Evolutionary conservation across 1,139 yeast genomes (phyloP).

Genomic region (Sugiyamaella paludigena): DNA sequence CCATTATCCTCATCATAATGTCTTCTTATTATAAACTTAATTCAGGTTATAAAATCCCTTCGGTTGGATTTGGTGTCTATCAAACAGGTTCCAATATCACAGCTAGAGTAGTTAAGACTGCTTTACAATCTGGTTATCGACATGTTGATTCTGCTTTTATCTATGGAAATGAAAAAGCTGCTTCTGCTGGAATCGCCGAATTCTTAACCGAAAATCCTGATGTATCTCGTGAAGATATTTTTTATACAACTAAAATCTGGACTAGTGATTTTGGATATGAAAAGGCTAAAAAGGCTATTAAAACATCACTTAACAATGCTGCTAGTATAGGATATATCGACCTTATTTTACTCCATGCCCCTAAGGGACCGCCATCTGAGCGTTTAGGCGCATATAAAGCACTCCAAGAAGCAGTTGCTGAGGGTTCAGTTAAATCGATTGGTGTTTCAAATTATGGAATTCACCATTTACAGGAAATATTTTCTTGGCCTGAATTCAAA

Average conservation of each 20-base stretch:
- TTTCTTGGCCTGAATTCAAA: constrained; percentile 51
- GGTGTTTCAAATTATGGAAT: constrained; percentile 83
- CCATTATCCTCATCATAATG: too few species aligned
- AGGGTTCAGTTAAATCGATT: constrained; percentile 48
- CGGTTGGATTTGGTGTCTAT: constrained; percentile 61
- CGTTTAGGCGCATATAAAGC: constrained; percentile 19
- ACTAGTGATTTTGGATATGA: constrained; percentile 53
- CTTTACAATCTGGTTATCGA: constrained; percentile 48
- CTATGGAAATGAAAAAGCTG: constrained; percentile 54
- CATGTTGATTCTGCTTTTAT: constrained; percentile 61
- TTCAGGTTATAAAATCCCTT: constrained; percentile 47
- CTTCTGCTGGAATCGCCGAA: constrained; percentile 53
- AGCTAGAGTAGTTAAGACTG: constrained; percentile 46
- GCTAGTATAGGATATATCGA: constrained; percentile 72
- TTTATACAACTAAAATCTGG: constrained; percentile 55
- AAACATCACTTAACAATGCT: constrained; percentile 59
- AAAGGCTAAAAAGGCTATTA: constrained; percentile 55
- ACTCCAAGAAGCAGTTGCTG: constrained; percentile 19
- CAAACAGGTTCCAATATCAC: constrained; percentile 45
- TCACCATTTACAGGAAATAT: constrained; percentile 64
- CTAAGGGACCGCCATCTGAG: constrained; percentile 38
- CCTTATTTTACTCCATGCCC: constrained; percentile 84
- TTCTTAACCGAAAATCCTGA: constrained; percentile 54
- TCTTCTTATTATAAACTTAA: constrained; percentile 24
- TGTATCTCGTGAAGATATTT: constrained; percentile 50